Evolutionary conservation across 805 yeast species (phyloP), one percentile per base, ranked within the genome.

Genomic region (Spathaspora gorwiae): DNA sequence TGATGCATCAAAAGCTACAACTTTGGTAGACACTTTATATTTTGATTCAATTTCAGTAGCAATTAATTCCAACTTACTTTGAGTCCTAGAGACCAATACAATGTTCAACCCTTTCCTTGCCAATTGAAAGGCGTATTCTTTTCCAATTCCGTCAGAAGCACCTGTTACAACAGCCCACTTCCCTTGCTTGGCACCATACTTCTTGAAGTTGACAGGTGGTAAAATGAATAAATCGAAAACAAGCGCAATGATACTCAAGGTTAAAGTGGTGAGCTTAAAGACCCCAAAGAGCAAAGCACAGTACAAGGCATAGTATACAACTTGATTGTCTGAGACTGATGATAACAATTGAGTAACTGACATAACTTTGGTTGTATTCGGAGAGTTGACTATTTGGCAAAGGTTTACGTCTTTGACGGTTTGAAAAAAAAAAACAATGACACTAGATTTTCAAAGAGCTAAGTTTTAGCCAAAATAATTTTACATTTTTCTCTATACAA

Each of bases 91-190:
- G 12, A 92, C 82, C 53, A 94, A 75, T 10, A 88, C 82, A 39
- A 94, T 64, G 55, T 90, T 90, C 64, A 90, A 84, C 1, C 96
- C 96, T 52, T 78, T 81, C 44, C 75, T 65, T 10, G 98, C 99
- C 65, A 94, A 76, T 68, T 92, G 98, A 26, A 68, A 59, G 1
- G 97, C 83, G 60, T 79, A 94, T 64, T 94, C 96, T 62, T 90
- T 89, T 47, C 99, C 99, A 59, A 94, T 85, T 32, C 99, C 99
- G 62, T 94, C 98, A 40, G 97, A 88, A 3, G 97, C 95, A 47
- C 99, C 99, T 6, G 99, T 94, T 13, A 94, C 79, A 30, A 94
- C 86, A n/a, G 97, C 97, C 92, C 97, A 94, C 35, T 78, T 73
- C 26, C 84, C 85, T 15, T 54, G 47, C 48, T 73, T 72, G 26